Percentiles rank a stretch among this genome's conserved stretches.
phyloP scores from a whole-genome alignment of 768 basidiomycete genomes.

The Boletus subcaerulescens region DNA sequence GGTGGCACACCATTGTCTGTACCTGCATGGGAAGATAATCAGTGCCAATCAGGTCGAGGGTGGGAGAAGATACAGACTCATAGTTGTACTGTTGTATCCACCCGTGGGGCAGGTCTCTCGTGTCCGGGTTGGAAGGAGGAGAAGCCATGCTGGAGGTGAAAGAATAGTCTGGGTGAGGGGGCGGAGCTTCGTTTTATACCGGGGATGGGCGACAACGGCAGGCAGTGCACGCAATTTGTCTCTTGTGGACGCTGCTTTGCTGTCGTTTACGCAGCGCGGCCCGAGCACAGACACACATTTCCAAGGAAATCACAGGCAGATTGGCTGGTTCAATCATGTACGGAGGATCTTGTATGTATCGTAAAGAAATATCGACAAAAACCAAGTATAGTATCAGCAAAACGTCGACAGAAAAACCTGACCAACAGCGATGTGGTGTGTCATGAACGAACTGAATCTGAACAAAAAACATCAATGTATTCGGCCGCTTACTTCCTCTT shows the following conservation, averaged over 20 bases:
- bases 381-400: constrained; percentile 24
- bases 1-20: constrained; percentile 57
- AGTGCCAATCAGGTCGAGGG: constrained; percentile 19
- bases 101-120: constrained; percentile 58
- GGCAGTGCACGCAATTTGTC: constrained; percentile 18
- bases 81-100: constrained; percentile 68
- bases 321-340: neutral
- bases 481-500: constrained; percentile 22
- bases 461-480: neutral
- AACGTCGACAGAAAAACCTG: constrained; percentile 3
- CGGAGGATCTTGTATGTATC: constrained; percentile 15
- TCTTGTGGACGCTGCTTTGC: constrained; percentile 34
- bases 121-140: constrained; percentile 52
- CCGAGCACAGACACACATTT: constrained; percentile 9
- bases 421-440: constrained; percentile 3
- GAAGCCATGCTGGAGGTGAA: constrained; percentile 37
- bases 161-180: constrained; percentile 23
- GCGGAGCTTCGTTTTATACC: constrained; percentile 23
- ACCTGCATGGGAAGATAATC: constrained; percentile 41
- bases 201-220: neutral
- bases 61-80: constrained; percentile 46
- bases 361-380: constrained; percentile 30
- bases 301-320: neutral
- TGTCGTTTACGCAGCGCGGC: constrained; percentile 27
- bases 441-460: constrained; percentile 5